These are phyloP conservation scores for Torrubiella hemipterigena DNA, from an alignment of 2,329 filamentous ascomycete genomes.

Conservation along the genomic window DNA sequence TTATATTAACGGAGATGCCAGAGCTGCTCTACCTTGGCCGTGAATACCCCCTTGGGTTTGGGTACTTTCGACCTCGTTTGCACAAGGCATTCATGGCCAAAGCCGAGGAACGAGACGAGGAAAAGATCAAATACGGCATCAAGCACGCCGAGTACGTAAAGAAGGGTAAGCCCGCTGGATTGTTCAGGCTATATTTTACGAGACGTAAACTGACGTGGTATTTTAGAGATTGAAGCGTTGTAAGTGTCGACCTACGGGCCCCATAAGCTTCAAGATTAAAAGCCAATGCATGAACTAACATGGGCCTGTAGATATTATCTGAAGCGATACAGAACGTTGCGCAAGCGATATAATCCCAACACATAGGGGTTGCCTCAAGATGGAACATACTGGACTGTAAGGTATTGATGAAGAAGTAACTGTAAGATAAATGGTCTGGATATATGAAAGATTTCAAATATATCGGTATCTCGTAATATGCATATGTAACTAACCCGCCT, in stretches of 20 bases:
- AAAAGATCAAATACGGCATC: slow-evolving; percentile 65
- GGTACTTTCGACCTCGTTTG: slow-evolving; percentile 69
- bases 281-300: too few relatives aligned
- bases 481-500: neutral
- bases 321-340: slow-evolving; percentile 77
- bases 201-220: slow-evolving; percentile 2
- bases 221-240: slow-evolving; percentile 77
- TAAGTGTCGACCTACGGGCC: slow-evolving; percentile 50
- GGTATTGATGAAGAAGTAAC: slow-evolving; percentile 3
- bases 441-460: neutral
- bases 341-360: slow-evolving; percentile 59
- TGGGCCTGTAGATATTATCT: slow-evolving; percentile 63
- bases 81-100: slow-evolving; percentile 80
- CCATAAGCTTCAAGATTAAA: too few relatives aligned
- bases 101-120: slow-evolving; percentile 55
- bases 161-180: slow-evolving; percentile 50
- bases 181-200: neutral
- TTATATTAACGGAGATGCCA: slow-evolving; percentile 20
- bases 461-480: neutral
- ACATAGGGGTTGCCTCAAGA: slow-evolving; percentile 13
- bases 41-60: slow-evolving; percentile 73
- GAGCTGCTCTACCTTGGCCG: slow-evolving; percentile 76
- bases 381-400: slow-evolving; percentile 11
- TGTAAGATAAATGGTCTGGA: neutral
- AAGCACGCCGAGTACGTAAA: slow-evolving; percentile 76